Evolutionary conservation across 2,329 filamentous ascomycete genomes (phyloP), one percentile per base, ranked within the genome.

Genomic region (Sordariomycetes sp.): DNA sequence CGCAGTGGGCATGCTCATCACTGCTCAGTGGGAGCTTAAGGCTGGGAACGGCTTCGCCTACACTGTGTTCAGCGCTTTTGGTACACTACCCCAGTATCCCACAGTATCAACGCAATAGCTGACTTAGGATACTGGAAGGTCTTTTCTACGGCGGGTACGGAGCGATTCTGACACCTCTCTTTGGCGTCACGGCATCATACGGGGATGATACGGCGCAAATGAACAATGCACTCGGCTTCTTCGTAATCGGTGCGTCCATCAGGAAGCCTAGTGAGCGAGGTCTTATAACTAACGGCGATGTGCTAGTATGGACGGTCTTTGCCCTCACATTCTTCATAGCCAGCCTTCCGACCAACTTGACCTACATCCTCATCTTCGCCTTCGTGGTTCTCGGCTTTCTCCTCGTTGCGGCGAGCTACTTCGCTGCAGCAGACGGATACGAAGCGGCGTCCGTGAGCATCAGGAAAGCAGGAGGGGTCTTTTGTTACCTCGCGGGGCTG

Each of bases 21-120:
- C 76, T 0, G 78, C 79, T 5, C 77, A 81, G 61, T 81, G 78
- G 78, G 77, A 80, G 62, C 64, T 81, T 0, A 72, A 75, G 0
- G 66, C 73, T 12, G 78, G 78, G 0, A 80, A 81, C 56, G 74
- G 72, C 0, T 79, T 78, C 57, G 71, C 71, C 0, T 81, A 81
- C 58, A 80, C 76, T 0, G 75, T 79, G 0, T 72, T 80, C 39
- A 75, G 74, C 59, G 77, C 77, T 7, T 81, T 81, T 59, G 76
- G 78, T 73, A 60, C 53, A 20, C 51, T 1, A 2, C 15, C 28
- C 52, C 28, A 20, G 10, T 1, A 6, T 3, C 3, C 13, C 34
- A n/a, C 10, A 13, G 8, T 50, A 15, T 32, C 2, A 5, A 4
- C 5, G 22, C 24, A 28, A 2, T 28, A n/a, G 39, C 3, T 6